These are phyloP conservation scores for Cicer yamashitae DNA, from an alignment of 306 rosid species.

Conservation along the genomic window DNA sequence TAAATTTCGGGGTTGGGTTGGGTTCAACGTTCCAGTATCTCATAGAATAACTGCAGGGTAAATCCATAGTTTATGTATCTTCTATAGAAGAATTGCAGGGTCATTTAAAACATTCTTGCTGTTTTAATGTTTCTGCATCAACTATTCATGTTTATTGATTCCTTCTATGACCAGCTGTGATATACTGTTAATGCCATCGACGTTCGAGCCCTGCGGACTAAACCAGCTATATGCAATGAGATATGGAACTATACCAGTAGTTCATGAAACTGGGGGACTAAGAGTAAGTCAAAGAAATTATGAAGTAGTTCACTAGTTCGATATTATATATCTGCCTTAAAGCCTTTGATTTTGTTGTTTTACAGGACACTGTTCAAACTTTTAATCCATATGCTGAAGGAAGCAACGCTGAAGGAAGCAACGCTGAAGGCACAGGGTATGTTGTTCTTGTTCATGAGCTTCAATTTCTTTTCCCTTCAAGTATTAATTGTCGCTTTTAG, in stretches of 20 bases:
- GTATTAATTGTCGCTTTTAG: not conserved
- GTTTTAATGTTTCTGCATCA: constrained; percentile 27
- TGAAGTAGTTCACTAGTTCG: constrained; percentile 17
- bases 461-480: constrained; percentile 16
- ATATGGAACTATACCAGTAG: constrained; percentile 94
- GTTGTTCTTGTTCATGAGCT: constrained; percentile 7
- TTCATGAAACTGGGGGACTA: constrained; percentile 92
- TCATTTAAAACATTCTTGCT: constrained; percentile 39
- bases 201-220: constrained; percentile 91
- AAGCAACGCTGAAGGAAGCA: constrained; percentile 61
- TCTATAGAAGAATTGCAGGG: constrained; percentile 55
- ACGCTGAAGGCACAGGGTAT: constrained; percentile 83
- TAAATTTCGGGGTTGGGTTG: constrained; percentile 93
- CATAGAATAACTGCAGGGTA: constrained; percentile 93
- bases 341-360: constrained; percentile 37
- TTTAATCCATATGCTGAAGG: constrained; percentile 70
- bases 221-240: constrained; percentile 92
- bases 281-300: constrained; percentile 66
- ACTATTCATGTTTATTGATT: constrained; percentile 39
- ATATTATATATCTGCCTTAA: constrained; percentile 35
- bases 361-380: constrained; percentile 75
- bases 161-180: constrained; percentile 70
- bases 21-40: constrained; percentile 84
- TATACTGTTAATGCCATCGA: constrained; percentile 87
- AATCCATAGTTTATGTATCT: constrained; percentile 51